A percentile compares a stretch with the other conserved stretches of the same genome.
These are phyloP conservation scores for Durotheca rogersii DNA, from an alignment of 495 filamentous ascomycete genomes.

Conservation along the genomic window DNA sequence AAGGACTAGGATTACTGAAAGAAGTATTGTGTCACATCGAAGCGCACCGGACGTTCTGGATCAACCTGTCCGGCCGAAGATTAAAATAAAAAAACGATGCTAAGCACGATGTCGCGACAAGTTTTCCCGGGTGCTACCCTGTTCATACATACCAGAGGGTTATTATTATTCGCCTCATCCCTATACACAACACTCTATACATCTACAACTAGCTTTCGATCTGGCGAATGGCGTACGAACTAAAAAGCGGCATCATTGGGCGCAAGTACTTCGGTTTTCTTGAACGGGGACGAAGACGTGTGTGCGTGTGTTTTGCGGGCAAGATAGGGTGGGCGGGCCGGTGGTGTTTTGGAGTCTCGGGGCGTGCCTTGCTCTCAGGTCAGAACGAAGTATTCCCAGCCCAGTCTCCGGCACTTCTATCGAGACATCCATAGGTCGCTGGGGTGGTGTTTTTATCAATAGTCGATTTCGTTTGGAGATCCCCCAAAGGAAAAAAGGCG, in stretches of 20 bases:
- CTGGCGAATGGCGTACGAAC: slow-evolving; percentile 41
- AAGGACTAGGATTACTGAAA: slow-evolving; percentile 13
- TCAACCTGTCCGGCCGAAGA: neutral
- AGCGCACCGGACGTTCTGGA: slow-evolving; percentile 1
- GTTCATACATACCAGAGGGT: slow-evolving; percentile 29
- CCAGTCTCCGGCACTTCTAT: slow-evolving; percentile 10
- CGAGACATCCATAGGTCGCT: slow-evolving; percentile 13
- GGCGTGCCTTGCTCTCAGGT: slow-evolving; percentile 24
- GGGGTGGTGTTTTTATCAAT: slow-evolving; percentile 14
- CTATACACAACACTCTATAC: slow-evolving; percentile 35
- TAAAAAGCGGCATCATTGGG: slow-evolving; percentile 41
- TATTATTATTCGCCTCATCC: slow-evolving; percentile 25
- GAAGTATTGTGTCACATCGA: slow-evolving; percentile 7
- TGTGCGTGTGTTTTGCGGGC: slow-evolving; percentile 31
- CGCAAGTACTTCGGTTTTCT: slow-evolving; percentile 37
- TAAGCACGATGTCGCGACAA: slow-evolving; percentile 16
- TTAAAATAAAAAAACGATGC: slow-evolving; percentile 13
- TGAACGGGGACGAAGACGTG: slow-evolving; percentile 31
- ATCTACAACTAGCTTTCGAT: slow-evolving; percentile 36
- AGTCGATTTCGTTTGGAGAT: slow-evolving; percentile 24
- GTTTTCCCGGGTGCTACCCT: slow-evolving; percentile 12
- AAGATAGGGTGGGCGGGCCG: slow-evolving; percentile 34
- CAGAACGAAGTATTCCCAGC: slow-evolving; percentile 16
- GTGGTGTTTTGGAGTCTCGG: slow-evolving; percentile 37
- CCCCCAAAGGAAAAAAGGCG: slow-evolving; percentile 18